Evolutionary conservation across 352 stramenopile genomes (phyloP).

Genomic region (Blastocystis sp.): DNA sequence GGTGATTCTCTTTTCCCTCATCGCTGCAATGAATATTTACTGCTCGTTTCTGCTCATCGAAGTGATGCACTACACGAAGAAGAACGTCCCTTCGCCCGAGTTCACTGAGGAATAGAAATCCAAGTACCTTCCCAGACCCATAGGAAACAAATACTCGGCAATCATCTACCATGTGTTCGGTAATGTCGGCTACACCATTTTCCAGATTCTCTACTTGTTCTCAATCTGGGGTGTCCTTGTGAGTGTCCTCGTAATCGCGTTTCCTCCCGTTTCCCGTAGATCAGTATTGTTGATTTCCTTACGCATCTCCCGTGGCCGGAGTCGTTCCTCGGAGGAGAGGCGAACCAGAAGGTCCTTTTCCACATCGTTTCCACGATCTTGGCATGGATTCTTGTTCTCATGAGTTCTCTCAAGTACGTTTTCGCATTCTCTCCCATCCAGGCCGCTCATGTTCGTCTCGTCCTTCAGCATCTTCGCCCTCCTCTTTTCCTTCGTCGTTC

Average conservation of each 20-base stretch:
- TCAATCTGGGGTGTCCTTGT: conserved; percentile 37
- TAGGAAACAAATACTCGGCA: background rate
- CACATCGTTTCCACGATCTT: conserved; percentile 9
- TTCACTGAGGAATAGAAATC: background rate
- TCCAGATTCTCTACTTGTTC: conserved; percentile 31
- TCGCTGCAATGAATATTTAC: background rate
- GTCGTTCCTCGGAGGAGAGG: background rate
- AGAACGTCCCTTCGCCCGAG: background rate
- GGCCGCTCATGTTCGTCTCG: conserved; percentile 15
- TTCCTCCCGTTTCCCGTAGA: background rate
- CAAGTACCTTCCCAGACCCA: conserved; percentile 29
- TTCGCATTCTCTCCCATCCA: background rate
- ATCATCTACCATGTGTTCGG: conserved; percentile 38
- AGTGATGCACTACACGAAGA: background rate
- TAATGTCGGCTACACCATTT: background rate
- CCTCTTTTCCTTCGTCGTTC: conserved; percentile 31
- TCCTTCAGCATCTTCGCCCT: conserved; percentile 51
- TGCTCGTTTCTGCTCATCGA: conserved; percentile 5
- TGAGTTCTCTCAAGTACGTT: background rate
- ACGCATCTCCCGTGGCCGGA: background rate
- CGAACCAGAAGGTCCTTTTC: conserved; percentile 8
- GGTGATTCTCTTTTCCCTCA: background rate
- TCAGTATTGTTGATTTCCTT: conserved; percentile 46
- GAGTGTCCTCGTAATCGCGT: background rate
- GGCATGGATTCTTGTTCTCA: background rate